Percentiles rank a stretch among this genome's conserved stretches.
Conservation (phyloP, 73 alveolate species). For the Tetrahymena elliotti region DNA sequence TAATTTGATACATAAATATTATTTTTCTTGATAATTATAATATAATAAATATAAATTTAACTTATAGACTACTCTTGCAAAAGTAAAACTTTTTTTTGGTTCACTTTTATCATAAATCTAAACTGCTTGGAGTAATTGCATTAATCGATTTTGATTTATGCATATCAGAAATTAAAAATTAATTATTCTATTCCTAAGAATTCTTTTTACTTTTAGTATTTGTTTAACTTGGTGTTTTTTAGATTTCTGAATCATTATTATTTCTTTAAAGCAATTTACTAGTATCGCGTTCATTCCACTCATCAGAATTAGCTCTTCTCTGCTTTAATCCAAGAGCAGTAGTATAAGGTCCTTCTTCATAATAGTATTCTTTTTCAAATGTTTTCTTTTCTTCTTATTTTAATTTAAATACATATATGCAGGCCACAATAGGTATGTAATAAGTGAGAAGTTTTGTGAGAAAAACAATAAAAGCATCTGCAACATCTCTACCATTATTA, state of each 20-base stretch:
- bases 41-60: too few relatives aligned
- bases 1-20: too few relatives aligned
- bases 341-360: background rate
- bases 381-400: background rate
- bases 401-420: background rate
- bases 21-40: too few relatives aligned
- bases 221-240: background rate
- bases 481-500: background rate
- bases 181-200: background rate
- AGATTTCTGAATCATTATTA: background rate
- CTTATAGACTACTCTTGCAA: too few relatives aligned
- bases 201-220: background rate
- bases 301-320: background rate
- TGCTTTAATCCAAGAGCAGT: background rate
- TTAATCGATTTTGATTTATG: background rate
- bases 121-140: background rate
- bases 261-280: background rate
- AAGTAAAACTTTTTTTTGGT: too few relatives aligned
- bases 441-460: background rate
- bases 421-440: background rate
- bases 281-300: background rate
- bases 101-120: background rate
- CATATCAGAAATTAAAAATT: background rate
- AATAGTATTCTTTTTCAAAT: background rate
- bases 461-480: background rate